Percentiles rank a stretch among this genome's conserved stretches.
phyloP scores from a whole-genome alignment of 2,329 filamentous ascomycete species.

The Pseudocercospora fuligena region DNA sequence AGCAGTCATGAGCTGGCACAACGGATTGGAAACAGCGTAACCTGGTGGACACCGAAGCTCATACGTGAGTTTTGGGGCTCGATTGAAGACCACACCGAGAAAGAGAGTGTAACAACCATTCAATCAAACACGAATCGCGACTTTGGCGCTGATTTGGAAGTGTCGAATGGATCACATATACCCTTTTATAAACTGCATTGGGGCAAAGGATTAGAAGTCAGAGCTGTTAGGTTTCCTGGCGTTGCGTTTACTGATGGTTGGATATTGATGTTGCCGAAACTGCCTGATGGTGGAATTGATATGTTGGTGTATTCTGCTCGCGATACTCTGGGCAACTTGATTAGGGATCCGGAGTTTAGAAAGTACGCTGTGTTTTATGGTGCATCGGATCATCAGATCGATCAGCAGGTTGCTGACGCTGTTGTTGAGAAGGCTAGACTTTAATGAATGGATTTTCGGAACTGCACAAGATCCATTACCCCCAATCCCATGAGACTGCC shows the following conservation, averaged over 20 bases:
- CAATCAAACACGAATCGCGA: constrained; percentile 23
- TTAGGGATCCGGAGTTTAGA: constrained; percentile 22
- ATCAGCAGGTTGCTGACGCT: constrained; percentile 11
- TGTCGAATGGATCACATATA: constrained; percentile 15
- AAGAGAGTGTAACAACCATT: constrained; percentile 13
- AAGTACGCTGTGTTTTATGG: constrained; percentile 19
- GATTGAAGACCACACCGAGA: constrained; percentile 16
- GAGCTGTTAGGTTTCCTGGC: constrained; percentile 3
- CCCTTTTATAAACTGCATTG: constrained; percentile 20
- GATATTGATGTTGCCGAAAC: constrained; percentile 8
- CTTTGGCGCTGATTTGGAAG: constrained; percentile 25
- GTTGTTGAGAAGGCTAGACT: constrained; percentile 10
- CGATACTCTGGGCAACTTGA: constrained; percentile 14
- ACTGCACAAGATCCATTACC: no score
- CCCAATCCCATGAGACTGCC: no score
- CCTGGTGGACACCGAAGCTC: constrained; percentile 20
- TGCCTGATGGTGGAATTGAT: constrained; percentile 15
- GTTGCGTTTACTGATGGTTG: constrained; percentile 23
- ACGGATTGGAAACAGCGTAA: constrained; percentile 21
- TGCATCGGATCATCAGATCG: constrained; percentile 9
- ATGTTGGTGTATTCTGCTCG: constrained; percentile 13
- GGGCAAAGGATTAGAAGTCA: constrained; percentile 19
- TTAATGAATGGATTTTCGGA: not conserved
- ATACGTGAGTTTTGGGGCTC: constrained; percentile 28
- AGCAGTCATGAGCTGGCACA: constrained; percentile 7